Percentiles rank a stretch among this genome's conserved stretches.
phyloP scores from a whole-genome alignment of 2,329 filamentous ascomycete species.

The Orbilia blumenaviensis region DNA sequence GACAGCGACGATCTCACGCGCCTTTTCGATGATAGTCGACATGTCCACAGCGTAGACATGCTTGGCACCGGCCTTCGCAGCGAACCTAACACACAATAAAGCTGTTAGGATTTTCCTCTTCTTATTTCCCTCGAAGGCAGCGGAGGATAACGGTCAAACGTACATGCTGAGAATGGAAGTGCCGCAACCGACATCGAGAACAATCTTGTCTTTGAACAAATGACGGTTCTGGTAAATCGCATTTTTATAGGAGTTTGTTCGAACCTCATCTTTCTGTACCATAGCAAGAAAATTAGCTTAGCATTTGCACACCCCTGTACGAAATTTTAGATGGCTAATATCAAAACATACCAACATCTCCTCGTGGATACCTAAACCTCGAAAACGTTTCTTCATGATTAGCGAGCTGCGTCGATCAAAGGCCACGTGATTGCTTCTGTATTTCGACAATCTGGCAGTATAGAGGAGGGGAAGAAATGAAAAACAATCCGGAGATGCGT shows the following conservation, averaged over 20 bases:
- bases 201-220: slow-evolving; percentile 88
- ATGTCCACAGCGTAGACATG: slow-evolving; percentile 99
- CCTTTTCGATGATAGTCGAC: slow-evolving; percentile 99
- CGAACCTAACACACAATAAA: slow-evolving; percentile 75
- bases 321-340: too few relatives aligned
- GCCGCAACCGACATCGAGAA: slow-evolving; percentile 96
- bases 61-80: slow-evolving; percentile 92
- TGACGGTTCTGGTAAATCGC: slow-evolving; percentile 97
- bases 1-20: slow-evolving; percentile 87
- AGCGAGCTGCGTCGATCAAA: slow-evolving; percentile 4
- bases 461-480: too few relatives aligned
- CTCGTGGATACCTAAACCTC: slow-evolving; percentile 83
- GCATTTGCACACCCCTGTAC: too few relatives aligned
- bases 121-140: not conserved
- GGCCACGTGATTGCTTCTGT: too few relatives aligned
- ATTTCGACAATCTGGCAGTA: slow-evolving; percentile 59
- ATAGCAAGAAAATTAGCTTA: slow-evolving; percentile 51
- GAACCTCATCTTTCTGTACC: slow-evolving; percentile 92
- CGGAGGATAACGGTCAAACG: slow-evolving; percentile 62
- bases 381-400: slow-evolving; percentile 18
- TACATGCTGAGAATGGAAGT: slow-evolving; percentile 99
- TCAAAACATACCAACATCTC: slow-evolving; percentile 86
- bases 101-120: slow-evolving; percentile 47
- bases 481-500: not conserved
- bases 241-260: slow-evolving; percentile 95